Base-by-base conservation (phyloP, 208 protist species). In the Acanthamoeba sp. region DNA sequence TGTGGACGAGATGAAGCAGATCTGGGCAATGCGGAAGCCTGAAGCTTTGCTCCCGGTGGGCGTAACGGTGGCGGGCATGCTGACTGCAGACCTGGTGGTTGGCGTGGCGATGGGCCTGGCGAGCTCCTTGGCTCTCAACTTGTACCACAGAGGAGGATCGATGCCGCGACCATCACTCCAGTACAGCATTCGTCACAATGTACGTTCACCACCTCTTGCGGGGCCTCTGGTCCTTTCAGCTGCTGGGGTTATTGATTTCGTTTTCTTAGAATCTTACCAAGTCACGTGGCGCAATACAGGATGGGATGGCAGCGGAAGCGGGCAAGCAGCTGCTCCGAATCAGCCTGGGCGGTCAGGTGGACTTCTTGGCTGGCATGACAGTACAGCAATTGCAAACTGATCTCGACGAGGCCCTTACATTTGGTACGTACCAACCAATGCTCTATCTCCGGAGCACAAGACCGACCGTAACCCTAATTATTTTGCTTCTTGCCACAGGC, bases 1-100 rank as follows among this genome's bases (percentile, higher is more conserved):
- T 7, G 38, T 36, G 14, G 6, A 34, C 22, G 73, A 84, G 20
- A 22, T 84, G 38, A 84, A 84, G 73, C 73, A 84, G 73, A 52
- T 84, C 38, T 84, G 73, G 73, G 29, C 27, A 34, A 42, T 84
- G 73, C 14, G 73, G 38, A 84, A 84, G 36, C 7, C 73, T 4
- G 73, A 84, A 29, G 73, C 73, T 5, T 16, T 84, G 73, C 73
- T 84, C 22, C 73, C 73, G 5, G 73, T 34, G 27, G 73, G 73
- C 40, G 27, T 84, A 3, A 84, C 73, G 0, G 29, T 84, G 73
- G 73, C 73, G 24, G 73, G 73, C 73, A 84, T 84, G 73, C 40
- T 84, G 27, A 9, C 73, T 9, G 22, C 73, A 0, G 73, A 34
- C 18, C 73, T 84, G 34, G 73, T 84, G 0, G 14, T 34, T 34